Evolutionary conservation across 352 stramenopile genomes (phyloP).

Genomic region (Phytophthora podocarpi): DNA sequence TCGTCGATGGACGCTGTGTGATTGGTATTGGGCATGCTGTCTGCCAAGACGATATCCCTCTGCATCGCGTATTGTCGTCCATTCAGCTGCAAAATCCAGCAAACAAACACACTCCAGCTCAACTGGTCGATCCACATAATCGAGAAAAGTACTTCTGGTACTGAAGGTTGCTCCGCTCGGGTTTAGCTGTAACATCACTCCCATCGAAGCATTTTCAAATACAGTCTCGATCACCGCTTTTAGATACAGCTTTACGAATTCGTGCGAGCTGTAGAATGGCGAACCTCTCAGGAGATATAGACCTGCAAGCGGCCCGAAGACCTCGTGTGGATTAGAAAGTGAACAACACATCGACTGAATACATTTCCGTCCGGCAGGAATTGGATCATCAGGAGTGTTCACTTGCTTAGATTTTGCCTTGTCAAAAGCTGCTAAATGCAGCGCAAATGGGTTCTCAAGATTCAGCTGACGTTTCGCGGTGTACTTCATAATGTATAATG

Average conservation of each 20-base stretch:
- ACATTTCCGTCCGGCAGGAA: neutral
- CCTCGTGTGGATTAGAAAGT: conserved; percentile 8
- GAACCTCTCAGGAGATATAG: conserved; percentile 6
- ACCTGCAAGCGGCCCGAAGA: neutral
- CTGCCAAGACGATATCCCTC: neutral
- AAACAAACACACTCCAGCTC: neutral
- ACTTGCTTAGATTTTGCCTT: neutral
- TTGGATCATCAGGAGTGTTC: neutral
- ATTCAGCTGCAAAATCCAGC: neutral
- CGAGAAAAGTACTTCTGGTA: neutral
- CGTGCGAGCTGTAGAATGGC: neutral
- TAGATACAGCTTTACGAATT: neutral
- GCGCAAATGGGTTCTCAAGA: conserved; percentile 2
- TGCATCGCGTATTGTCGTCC: neutral
- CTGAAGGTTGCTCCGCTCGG: neutral
- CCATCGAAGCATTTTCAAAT: neutral
- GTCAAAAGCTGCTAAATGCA: conserved; percentile 6
- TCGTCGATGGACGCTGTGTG: neutral
- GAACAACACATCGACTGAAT: conserved; percentile 15
- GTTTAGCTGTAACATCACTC: neutral
- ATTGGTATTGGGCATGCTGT: neutral
- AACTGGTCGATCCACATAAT: neutral
- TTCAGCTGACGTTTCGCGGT: neutral
- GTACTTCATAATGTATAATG: conserved; percentile 7
- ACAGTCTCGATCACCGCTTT: neutral